Evolutionary conservation across 2,329 filamentous ascomycete species (phyloP), one percentile per base, ranked within the genome.

Genomic region (Fusarium sp.): DNA sequence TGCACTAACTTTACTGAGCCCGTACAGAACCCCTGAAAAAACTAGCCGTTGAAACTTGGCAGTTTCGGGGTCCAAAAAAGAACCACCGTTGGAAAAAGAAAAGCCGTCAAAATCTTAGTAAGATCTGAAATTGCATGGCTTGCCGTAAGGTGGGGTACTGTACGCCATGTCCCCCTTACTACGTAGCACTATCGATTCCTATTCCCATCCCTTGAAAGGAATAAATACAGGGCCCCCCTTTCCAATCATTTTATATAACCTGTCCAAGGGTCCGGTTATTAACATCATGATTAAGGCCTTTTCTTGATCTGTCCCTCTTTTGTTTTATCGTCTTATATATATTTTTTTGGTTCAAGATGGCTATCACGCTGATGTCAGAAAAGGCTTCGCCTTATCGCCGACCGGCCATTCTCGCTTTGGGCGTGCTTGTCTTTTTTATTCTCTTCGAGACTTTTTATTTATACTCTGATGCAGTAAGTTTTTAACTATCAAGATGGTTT

Each of bases 371-470:
- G 30, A 66, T 66, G 63, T 55, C 63, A 18, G 43, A 67, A 15
- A 66, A 62, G 45, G 4, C 55, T 7, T 42, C 49, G n/a, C 27
- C 44, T 8, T 66, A 66, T 40, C 63, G 63, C 25, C 63, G 63
- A 27, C 40, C 63, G 22, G 63, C 63, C 2, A 6, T 46, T 6
- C 8, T 67, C 8, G 63, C 63, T 43, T 16, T 43, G 5, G 38
- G 30, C 14, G 55, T 66, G 10, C 58, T 66, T 9, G 30, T 67
- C 10, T 55, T 66, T 25, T 66, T 66, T 42, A 62, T 66, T 14
- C 49, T 66, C 18, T 66, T 66, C 10, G 63, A 66, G 47, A 55
- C 63, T 14, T 67, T 62, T 46, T 66, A 66, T 24, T 46, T 66
- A 25, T 66, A 66, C 30, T 46, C 63, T 2, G 25, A 54, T 45